Evolutionary conservation across 108 stramenopile species (phyloP), one percentile per base, ranked within the genome.

Genomic region (Cyclostephanos invisitatus): DNA sequence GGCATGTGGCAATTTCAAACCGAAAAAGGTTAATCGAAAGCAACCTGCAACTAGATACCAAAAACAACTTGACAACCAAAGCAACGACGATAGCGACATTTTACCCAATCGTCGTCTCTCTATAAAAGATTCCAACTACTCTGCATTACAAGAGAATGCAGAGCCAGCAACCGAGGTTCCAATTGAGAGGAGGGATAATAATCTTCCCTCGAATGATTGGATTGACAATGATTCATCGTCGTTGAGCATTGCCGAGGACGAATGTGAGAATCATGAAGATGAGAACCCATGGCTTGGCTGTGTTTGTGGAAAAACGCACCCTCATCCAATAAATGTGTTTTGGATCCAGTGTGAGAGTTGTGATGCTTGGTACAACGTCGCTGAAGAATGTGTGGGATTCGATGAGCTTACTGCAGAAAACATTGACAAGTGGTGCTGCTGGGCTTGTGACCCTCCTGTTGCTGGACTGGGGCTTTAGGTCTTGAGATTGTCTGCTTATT

Each of bases 301-400:
- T 56, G 85, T 89, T 17, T 92, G 91, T 55, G 88, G 88, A 14
- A 64, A 77, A 21, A 85, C 76, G 12, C 91, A 91, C 56, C 56
- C 63, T 0, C 44, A 60, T 32, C 83, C 72, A 12, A 56, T 64
- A 9, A 20, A 62, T 55, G 84, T 89, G 10, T 92, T 88, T 78
- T 92, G 91, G 91, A 65, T 92, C 5, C 91, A 89, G 70, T 92
- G 91, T 64, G 89, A 88, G 46, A 63, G 32, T 9, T 92, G 91
- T 66, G 80, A 81, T 18, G 62, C 91, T 36, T 92, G 91, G 91
- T 85, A 84, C 67, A 85, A 90, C 66, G 85, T 83, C 21, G 68
- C 85, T 0, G 54, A 42, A 29, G 64, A 74, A 50, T 92, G 91
- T 51, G 82, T 90, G 47, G 91, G 91, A 3, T 90, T 92, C 56